Evolutionary conservation across 257 asterid species (phyloP).

Genomic region (Solanum megistacrolobum): DNA sequence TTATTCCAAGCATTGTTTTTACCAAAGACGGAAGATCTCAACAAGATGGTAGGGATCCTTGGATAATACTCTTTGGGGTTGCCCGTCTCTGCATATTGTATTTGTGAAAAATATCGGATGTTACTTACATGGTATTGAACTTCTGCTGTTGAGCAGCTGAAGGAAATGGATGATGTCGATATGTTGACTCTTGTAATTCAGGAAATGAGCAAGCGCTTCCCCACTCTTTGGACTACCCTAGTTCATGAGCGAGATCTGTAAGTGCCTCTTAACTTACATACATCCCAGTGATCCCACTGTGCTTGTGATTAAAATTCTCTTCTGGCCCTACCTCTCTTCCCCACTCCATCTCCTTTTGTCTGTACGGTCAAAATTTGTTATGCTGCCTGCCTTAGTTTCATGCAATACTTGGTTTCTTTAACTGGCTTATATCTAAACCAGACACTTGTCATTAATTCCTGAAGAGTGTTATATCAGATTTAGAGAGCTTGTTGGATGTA

Average conservation of each 20-base stretch:
- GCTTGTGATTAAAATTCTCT: neutral
- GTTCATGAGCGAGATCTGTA: slow-evolving; percentile 93
- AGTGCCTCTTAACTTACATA: slow-evolving; percentile 9
- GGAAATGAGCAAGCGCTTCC: slow-evolving; percentile 88
- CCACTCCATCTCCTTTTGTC: neutral
- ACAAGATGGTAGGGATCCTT: slow-evolving; percentile 42
- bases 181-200: slow-evolving; percentile 86
- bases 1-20: slow-evolving; percentile 80
- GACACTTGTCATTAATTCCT: neutral
- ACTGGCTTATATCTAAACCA: neutral
- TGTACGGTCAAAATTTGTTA: neutral
- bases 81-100: neutral
- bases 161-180: slow-evolving; percentile 90
- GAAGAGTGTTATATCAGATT: neutral
- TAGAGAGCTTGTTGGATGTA: neutral
- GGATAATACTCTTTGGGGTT: neutral
- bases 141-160: slow-evolving; percentile 54
- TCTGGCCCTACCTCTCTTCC: neutral
- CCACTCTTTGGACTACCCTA: slow-evolving; percentile 90
- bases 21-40: slow-evolving; percentile 62
- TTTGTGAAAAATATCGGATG: neutral
- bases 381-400: neutral
- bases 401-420: neutral
- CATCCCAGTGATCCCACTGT: neutral
- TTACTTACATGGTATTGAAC: neutral